Base-by-base conservation (phyloP, 192 early-diverging fungal genomes). In the Piromyces sp. region DNA sequence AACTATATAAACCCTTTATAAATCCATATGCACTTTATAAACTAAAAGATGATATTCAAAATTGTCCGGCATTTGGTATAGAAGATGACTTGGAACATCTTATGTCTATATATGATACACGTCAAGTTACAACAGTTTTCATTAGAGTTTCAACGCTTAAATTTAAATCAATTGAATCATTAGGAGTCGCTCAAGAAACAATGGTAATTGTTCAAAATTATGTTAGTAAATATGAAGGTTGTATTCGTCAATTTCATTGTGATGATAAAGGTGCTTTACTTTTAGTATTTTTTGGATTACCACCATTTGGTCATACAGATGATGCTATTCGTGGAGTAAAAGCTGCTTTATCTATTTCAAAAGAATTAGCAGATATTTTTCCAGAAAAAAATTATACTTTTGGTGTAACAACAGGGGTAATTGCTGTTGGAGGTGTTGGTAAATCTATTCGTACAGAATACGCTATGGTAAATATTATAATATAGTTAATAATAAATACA, bases 191-290 rank as follows among this genome's bases (percentile, higher is more conserved):
- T 11, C 89, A 89, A 83, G 80, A 80, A 22, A 89, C 89, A 26
- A 89, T 89, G 82, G 29, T 80, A 5, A 81, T 87, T 19, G 89
- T 89, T 0, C 89, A 89, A 30, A 78, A 26, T 17, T 84, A 88
- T 16, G 31, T 89, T 29, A 81, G 80, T 5, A 81, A 82, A 81
- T 90, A 81, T 79, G 88, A 89, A 42, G 89, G 89, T 15, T 82
- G 36, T 79, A 79, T 89, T 37, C 37, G 89, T 29, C 89, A 89
- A 81, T 88, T 89, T 29, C 88, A 89, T 42, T 88, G 89, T 29
- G 89, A 89, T 80, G 89, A 89, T 42, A 89, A 89, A 80, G 89
- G 89, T 68, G 89, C 89, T 0, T 84, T 85, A n/a, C 84, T 90
- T 13, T 80, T 89, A 30, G 68, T 36, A 29, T 89, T 89, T 80